A percentile compares a stretch with the other conserved stretches of the same genome.
These are phyloP conservation scores for Aspergillus flavus DNA, from an alignment of 2,329 filamentous ascomycete species.

Conservation along the genomic window DNA sequence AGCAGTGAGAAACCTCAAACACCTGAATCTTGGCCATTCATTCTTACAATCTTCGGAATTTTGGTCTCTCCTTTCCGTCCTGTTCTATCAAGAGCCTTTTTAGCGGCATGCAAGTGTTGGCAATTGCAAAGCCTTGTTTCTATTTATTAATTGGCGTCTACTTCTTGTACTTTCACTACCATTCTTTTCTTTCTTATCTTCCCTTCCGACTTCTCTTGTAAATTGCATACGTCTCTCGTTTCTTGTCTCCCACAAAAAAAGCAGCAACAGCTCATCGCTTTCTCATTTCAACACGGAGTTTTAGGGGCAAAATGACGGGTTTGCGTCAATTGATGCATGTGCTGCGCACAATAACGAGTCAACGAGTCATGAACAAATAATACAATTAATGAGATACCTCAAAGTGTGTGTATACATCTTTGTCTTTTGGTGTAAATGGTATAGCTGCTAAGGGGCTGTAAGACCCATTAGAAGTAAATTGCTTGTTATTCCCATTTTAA, in stretches of 20 bases:
- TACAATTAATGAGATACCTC: neutral
- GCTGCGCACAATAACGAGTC: neutral
- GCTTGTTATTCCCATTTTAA: neutral
- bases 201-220: neutral
- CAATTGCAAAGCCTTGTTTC: neutral
- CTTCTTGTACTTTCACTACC: neutral
- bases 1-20: neutral
- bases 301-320: neutral
- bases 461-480: neutral
- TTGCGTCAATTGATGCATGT: neutral
- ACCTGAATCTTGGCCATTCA: neutral
- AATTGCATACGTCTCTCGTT: neutral
- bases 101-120: neutral
- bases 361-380: neutral
- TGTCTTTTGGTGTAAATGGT: neutral
- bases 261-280: neutral
- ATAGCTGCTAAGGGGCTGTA: neutral
- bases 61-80: neutral
- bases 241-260: neutral
- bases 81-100: neutral
- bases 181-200: neutral
- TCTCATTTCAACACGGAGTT: neutral
- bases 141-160: neutral
- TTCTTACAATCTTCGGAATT: neutral
- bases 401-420: no score